Percentiles rank a stretch among this genome's conserved stretches.
phyloP scores from a whole-genome alignment of 805 yeast species.

The Vanderwaltozyma polyspora region DNA sequence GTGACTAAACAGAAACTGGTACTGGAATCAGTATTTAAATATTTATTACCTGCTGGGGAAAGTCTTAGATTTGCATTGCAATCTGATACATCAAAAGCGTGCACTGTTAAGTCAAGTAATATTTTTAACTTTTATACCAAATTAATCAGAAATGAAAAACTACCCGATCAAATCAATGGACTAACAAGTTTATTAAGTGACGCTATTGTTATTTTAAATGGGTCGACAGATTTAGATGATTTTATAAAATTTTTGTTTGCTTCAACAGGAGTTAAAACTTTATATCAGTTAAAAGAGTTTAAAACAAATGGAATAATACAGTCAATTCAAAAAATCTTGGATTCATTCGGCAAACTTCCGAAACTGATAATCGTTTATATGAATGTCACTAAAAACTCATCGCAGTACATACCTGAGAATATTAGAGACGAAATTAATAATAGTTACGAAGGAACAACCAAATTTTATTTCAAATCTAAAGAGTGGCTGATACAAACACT shows the following conservation, averaged over 20 bases:
- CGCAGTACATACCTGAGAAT: neutral
- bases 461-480: conserved; percentile 19
- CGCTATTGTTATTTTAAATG: conserved; percentile 28
- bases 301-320: neutral
- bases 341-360: neutral
- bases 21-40: conserved; percentile 35
- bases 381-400: neutral
- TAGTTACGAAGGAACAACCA: too few relatives aligned
- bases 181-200: conserved; percentile 18
- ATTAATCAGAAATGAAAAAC: conserved; percentile 20
- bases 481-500: conserved; percentile 27
- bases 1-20: conserved; percentile 14
- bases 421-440: neutral
- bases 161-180: conserved; percentile 32
- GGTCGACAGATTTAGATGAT: conserved; percentile 17
- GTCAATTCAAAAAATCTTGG: neutral
- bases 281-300: conserved; percentile 6
- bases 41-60: conserved; percentile 63
- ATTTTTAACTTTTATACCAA: conserved; percentile 34
- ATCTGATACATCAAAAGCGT: conserved; percentile 8
- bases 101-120: conserved; percentile 39
- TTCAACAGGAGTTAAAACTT: conserved; percentile 12
- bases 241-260: conserved; percentile 20
- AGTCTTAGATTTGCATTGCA: conserved; percentile 32
- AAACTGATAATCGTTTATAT: neutral